Evolutionary conservation across 148 eudicot species (phyloP), one percentile per base, ranked within the genome.

Genomic region (Bassia scoparia): DNA sequence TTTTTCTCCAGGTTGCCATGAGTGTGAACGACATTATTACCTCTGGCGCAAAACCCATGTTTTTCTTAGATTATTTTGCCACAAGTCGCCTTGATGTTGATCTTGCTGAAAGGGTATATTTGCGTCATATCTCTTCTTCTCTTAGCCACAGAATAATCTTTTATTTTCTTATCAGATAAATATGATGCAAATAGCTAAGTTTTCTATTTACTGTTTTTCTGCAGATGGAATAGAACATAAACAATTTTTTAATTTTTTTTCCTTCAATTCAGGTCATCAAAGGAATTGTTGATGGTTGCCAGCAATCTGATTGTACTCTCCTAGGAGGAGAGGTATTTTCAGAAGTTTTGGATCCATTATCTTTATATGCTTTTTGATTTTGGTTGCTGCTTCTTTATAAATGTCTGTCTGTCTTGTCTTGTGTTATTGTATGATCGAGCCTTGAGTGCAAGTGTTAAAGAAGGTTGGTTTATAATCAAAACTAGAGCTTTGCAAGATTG

Each of bases 11-110:
- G 98, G 98, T 91, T 85, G 98, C 98, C 16, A 94, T 94, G 98
- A 94, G 97, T 79, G 98, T 94, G 33, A 94, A 91, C 72, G 98
- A 94, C 83, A 91, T 94, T 66, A 77, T 94, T 73, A 94, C 98
- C 67, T 91, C 97, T 74, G 98, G 98, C 65, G 98, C 97, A 66
- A 89, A 91, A 65, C 98, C 97, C 12, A 68, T 94, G 69, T 94
- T 94, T 78, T 94, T 94, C 79, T 90, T 94, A 75, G 97, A 94
- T 82, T 94, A 94, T 81, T 94, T 81, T 73, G 98, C 98, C 35
- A 94, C 98, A n/a, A 88, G 97, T 76, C 91, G 54, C 72, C 93
- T 94, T 48, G 97, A 94, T 79, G 98, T 91, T 75, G 93, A 91
- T 79, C 93, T 94, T 61, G 98, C 97, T 67, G 98, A 94, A 66